Evolutionary conservation across 2,329 filamentous ascomycete species (phyloP).

Genomic region (Coniochaeta ligniaria): DNA sequence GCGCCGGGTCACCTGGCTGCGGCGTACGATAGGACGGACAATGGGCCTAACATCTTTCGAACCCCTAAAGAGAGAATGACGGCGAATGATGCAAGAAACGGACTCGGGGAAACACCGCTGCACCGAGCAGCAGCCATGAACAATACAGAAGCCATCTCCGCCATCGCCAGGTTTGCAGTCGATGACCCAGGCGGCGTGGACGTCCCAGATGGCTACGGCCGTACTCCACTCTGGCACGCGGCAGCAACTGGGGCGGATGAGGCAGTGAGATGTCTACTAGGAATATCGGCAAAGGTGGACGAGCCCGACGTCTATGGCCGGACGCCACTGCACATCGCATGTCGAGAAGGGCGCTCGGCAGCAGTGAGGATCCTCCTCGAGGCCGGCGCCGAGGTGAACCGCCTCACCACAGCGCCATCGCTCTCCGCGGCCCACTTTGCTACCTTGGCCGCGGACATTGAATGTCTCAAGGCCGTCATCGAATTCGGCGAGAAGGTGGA

Average conservation of each 20-base stretch:
- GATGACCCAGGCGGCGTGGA: background rate
- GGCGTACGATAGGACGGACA: background rate
- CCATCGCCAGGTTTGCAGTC: background rate
- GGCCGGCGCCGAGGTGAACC: background rate
- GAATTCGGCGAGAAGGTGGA: background rate
- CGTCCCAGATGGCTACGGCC: background rate
- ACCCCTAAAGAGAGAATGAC: background rate
- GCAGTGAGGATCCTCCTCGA: background rate
- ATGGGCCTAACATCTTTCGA: background rate
- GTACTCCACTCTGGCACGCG: background rate
- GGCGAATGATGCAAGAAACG: background rate
- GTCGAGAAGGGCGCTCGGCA: background rate
- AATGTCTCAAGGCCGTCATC: background rate
- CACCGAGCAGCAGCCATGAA: background rate
- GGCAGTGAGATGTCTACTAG: background rate
- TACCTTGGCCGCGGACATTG: background rate
- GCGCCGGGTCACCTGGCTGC: background rate
- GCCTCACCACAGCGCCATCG: background rate
- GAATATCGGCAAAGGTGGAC: background rate
- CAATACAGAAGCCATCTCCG: background rate
- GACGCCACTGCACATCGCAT: background rate
- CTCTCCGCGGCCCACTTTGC: background rate
- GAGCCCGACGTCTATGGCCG: background rate
- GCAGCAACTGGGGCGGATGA: background rate
- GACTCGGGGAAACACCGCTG: background rate